Percentiles rank a stretch among this genome's conserved stretches.
Conservation (phyloP, 1,284 basidiomycete genomes). For the Cryptococcus wingfieldii region DNA sequence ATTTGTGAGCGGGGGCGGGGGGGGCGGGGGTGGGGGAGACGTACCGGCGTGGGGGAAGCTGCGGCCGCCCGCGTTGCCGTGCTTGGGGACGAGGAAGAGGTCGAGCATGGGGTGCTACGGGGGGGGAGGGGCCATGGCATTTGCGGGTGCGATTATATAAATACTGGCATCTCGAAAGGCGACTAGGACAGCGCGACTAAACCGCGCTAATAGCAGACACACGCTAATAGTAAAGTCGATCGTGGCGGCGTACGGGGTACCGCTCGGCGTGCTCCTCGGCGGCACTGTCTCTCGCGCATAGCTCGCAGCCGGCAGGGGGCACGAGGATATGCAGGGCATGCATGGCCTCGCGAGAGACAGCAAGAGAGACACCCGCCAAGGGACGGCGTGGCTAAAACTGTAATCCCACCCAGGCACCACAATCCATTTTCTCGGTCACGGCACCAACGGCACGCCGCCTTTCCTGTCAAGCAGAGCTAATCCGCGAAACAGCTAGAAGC, state of each 20-base stretch:
- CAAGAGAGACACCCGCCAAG: no score
- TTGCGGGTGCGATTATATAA: not conserved
- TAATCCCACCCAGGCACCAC: no score
- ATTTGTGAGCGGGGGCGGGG: constrained; percentile 7
- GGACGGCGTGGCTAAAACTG: no score
- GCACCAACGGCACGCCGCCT: no score
- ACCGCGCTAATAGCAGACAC: not conserved
- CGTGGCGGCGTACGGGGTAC: not conserved
- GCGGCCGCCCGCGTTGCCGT: constrained; percentile 25
- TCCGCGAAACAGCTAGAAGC: no score
- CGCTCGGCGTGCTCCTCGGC: not conserved
- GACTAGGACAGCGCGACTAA: not conserved
- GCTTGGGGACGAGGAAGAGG: constrained; percentile 20
- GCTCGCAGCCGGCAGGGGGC: not conserved
- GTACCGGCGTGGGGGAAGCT: constrained; percentile 29
- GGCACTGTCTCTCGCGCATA: no score
- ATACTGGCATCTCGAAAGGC: not conserved
- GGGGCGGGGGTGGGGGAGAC: not conserved
- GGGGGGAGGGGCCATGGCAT: not conserved
- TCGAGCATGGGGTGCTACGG: constrained; percentile 30
- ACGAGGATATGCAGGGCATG: not conserved
- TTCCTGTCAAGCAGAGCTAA: no score
- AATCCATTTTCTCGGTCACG: no score
- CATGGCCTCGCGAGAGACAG: not conserved
- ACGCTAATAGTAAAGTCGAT: not conserved